Base-by-base conservation (phyloP, 2,329 filamentous ascomycete species). In the Alternaria gansuensis region DNA sequence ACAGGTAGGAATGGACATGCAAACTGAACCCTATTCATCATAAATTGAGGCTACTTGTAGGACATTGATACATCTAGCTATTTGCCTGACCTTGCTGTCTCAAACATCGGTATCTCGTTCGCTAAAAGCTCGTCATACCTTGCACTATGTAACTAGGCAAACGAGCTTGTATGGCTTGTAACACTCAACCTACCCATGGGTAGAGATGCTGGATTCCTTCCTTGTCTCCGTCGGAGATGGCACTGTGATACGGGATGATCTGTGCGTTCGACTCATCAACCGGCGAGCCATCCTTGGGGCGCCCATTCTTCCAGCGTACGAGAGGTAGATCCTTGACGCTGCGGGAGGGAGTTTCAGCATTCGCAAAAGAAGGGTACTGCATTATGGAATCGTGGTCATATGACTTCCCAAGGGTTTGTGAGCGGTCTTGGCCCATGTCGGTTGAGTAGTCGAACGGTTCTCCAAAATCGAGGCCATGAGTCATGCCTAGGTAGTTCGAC, bases 181-280 rank as follows among this genome's bases (percentile, higher is more conserved):
- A 7, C 21, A 6, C 21, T 9, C 37, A 40, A 6, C 0, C 40
- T 28, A 4, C 0, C 24, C 40, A 46, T 2, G 28, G 44, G 6
- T 46, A 46, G 1, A 43, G 40, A n/a, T 9, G 11, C 7, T 24
- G 8, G 7, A 45, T 9, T 9, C 17, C 44, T 1, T 23, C 21
- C 17, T 46, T 46, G 2, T 46, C 44, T 46, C 28, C 17, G 8
- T 48, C 44, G 0, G 44, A 48, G 4, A 24, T 9, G 2, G 2
- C 14, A 0, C 0, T 11, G 3, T 3, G 2, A 11, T 1, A 3
- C 3, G 5, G n/a, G n/a, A 44, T 29, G 9, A 11, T 6, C 2
- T 29, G 10, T 24, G 44, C 44, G 21, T 34, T 48, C 13, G 24
- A 28, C 17, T 14, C 11, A 33, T 46, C 44, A 17, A 28, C 28